These are phyloP conservation scores for Pleurotus cornucopiae DNA, from an alignment of 768 basidiomycete species.

Conservation along the genomic window DNA sequence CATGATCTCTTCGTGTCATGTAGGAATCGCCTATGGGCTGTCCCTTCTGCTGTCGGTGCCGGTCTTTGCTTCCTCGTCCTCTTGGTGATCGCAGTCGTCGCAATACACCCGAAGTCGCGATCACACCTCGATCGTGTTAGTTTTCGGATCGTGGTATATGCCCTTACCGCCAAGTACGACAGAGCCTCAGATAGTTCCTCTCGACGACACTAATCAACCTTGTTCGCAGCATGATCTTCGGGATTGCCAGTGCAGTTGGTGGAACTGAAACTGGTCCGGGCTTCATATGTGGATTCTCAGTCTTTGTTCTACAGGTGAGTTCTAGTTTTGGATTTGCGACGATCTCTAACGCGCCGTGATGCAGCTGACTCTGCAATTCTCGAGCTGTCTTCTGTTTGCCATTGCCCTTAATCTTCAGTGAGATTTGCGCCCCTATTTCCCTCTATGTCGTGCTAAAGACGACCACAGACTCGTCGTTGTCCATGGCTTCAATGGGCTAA, in stretches of 20 bases:
- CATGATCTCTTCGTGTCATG: neutral
- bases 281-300: conserved; percentile 16
- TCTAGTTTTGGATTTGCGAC: neutral
- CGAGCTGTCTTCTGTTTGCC: conserved; percentile 17
- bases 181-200: neutral
- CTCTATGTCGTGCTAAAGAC: neutral
- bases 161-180: conserved; percentile 17
- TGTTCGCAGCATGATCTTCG: conserved; percentile 15
- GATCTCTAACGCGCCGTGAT: neutral
- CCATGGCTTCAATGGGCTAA: conserved; percentile 14
- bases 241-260: conserved; percentile 16
- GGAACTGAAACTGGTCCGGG: conserved; percentile 9
- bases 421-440: neutral
- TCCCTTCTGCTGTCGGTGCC: too few species aligned
- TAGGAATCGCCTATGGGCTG: too few species aligned
- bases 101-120: neutral
- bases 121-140: conserved; percentile 18
- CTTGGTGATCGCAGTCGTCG: too few species aligned
- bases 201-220: neutral
- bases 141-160: conserved; percentile 16
- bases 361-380: conserved; percentile 16
- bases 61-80: too few species aligned
- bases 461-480: conserved; percentile 15
- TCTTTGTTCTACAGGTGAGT: conserved; percentile 17
- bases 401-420: conserved; percentile 20